phyloP scores from a whole-genome alignment of 495 filamentous ascomycete genomes.

The Glutinoglossum americanum region DNA sequence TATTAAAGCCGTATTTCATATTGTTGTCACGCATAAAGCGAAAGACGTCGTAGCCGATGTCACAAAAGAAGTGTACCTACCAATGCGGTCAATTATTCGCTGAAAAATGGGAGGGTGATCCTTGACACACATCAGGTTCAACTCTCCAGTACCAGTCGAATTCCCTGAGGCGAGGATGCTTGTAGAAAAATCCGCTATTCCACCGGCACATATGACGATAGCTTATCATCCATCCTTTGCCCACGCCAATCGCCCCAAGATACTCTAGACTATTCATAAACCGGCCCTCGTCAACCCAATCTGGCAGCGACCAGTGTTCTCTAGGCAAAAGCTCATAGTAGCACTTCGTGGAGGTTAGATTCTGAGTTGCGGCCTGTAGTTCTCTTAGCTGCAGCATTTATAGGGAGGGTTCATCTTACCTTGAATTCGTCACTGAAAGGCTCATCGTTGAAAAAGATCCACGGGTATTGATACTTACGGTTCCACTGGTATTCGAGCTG shows the following conservation, averaged over 20 bases:
- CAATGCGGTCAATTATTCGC: not conserved
- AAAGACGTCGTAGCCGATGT: conserved; percentile 26
- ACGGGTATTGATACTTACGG: conserved; percentile 19
- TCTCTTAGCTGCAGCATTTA: not conserved
- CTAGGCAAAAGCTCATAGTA: conserved; percentile 21
- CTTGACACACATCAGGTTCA: conserved; percentile 17
- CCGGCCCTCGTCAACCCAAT: conserved; percentile 32
- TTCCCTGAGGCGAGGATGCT: conserved; percentile 21
- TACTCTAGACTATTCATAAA: conserved; percentile 31
- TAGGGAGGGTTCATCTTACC: conserved; percentile 4
- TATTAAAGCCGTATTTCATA: conserved; percentile 23
- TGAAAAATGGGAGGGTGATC: not conserved
- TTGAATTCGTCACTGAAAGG: conserved; percentile 19
- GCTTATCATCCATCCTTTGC: conserved; percentile 31
- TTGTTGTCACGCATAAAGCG: conserved; percentile 23
- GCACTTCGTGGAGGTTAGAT: conserved; percentile 15
- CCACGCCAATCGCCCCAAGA: conserved; percentile 30
- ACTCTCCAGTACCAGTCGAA: conserved; percentile 28
- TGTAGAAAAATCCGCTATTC: conserved; percentile 29
- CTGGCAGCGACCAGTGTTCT: conserved; percentile 29
- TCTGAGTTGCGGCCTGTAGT: conserved; percentile 14
- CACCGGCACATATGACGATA: conserved; percentile 30
- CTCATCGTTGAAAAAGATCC: conserved; percentile 22
- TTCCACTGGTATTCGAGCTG: conserved; percentile 20
- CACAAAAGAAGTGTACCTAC: conserved; percentile 17